phyloP scores from a whole-genome alignment of 805 yeast species.

The Starmerella asiatica region DNA sequence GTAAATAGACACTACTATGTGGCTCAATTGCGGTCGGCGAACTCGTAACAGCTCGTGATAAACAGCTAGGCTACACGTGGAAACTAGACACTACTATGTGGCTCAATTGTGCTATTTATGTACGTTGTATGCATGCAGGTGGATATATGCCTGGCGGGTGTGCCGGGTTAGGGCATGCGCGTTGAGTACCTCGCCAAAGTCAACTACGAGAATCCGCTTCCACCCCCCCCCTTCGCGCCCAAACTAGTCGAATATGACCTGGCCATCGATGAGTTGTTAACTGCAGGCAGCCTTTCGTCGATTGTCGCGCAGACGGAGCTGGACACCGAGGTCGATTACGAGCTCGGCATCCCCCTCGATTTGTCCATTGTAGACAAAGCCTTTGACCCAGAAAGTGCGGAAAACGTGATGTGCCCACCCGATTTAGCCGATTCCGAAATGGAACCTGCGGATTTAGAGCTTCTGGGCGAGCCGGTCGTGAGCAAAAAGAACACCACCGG shows the following conservation, averaged over 20 bases:
- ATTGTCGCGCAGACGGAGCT: conserved; percentile 15
- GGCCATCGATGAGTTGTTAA: conserved; percentile 35
- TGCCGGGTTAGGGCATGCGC: conserved; percentile 23
- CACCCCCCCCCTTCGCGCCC: conserved; percentile 90
- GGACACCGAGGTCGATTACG: conserved; percentile 44
- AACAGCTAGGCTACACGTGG: too few relatives aligned
- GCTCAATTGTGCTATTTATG: too few relatives aligned
- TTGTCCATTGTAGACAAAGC: conserved; percentile 51
- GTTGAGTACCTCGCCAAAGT: conserved; percentile 47
- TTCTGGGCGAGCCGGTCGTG: conserved; percentile 61
- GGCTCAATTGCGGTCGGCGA: too few relatives aligned
- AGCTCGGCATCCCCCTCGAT: conserved; percentile 66
- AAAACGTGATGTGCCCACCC: conserved; percentile 27
- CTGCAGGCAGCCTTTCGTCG: conserved; percentile 50
- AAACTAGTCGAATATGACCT: conserved; percentile 49
- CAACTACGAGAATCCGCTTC: conserved; percentile 72
- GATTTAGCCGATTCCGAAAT: conserved; percentile 35
- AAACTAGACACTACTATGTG: too few relatives aligned
- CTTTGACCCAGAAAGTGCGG: conserved; percentile 41
- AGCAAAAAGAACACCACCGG: too few relatives aligned
- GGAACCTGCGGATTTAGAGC: conserved; percentile 63
- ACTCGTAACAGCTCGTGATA: too few relatives aligned
- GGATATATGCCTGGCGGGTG: too few relatives aligned
- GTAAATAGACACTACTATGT: too few relatives aligned
- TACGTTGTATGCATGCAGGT: too few relatives aligned